Base-by-base conservation (phyloP, 345 rosid genomes). In the Populus pruinosa region DNA sequence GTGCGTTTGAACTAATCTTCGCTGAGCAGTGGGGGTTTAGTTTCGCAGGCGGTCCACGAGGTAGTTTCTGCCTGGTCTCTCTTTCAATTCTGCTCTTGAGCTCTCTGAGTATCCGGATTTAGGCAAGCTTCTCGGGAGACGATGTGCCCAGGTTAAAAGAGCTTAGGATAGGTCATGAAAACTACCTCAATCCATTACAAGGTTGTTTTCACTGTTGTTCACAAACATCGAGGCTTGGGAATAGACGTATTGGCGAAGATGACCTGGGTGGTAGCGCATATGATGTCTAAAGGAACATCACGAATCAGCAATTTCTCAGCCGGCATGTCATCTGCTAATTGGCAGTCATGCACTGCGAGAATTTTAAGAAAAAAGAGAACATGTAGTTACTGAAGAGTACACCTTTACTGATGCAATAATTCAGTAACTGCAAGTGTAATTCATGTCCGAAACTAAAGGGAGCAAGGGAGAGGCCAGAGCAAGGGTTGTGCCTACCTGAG, bases 221-320 rank as follows among this genome's bases (percentile, higher is more conserved):
- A 74, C 88, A 68, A 29, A 94, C 98, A 97, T 88, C 89, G 90
- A 67, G 97, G 98, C 87, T 94, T 93, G 0, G 95, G 95, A 49
- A 91, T 90, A 2, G 82, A 72, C 79, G 90, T 85, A 50, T 85
- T 86, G 6, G 97, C 89, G 77, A 87, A 90, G 72, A 94, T 90
- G 79, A 94, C 90, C 82, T 85, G 90, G 39, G 90, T 87, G 64
- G 98, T 93, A 73, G 97, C 91, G 86, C 97, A 93, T 72, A 94
- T 85, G 76, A 94, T 88, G 85, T 94, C 97, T 44, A 94, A 97
- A 20, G 97, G 94, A 78, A 94, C 98, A 65, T 94, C 98, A 68
- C 91, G 97, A 82, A 93, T 79, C 82, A 92, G 85, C 69, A 93
- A 78, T 79, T 94, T 94, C 90, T 91, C 97, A 0, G 85, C 81